phyloP scores from a whole-genome alignment of 164 flowering plant genomes.

The Magnolia kwangsiensis region DNA sequence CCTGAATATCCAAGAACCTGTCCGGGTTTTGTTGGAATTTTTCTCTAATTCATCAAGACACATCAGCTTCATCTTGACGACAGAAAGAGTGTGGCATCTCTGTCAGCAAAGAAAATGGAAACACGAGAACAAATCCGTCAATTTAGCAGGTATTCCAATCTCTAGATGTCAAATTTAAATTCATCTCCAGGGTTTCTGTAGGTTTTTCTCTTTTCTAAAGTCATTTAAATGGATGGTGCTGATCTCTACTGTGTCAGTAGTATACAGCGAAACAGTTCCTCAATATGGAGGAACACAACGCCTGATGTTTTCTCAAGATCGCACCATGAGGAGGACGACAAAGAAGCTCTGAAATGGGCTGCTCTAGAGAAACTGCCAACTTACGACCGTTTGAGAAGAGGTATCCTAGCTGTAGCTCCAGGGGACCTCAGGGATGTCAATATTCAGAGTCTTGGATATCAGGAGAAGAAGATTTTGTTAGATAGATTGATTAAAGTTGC shows the following conservation, averaged over 20 bases:
- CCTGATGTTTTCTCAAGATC: constrained; percentile 17
- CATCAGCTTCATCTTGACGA: neutral
- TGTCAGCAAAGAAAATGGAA: neutral
- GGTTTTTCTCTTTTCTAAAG: neutral
- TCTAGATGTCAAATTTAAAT: neutral
- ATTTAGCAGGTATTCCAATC: neutral
- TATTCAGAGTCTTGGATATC: constrained; percentile 52
- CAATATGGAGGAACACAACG: constrained; percentile 5
- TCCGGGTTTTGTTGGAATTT: neutral
- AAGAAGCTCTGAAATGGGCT: constrained; percentile 27
- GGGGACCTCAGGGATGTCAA: constrained; percentile 58
- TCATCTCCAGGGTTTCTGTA: neutral
- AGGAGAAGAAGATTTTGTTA: constrained; percentile 60
- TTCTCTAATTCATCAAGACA: neutral
- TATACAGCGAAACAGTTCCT: constrained; percentile 4
- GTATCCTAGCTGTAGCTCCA: constrained; percentile 2
- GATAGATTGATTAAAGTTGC: constrained; percentile 70
- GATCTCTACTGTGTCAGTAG: constrained; percentile 6
- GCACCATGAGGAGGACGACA: constrained; percentile 16
- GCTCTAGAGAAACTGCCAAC: constrained; percentile 25
- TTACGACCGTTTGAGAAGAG: constrained; percentile 17
- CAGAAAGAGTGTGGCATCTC: too few species aligned
- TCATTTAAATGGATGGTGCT: constrained; percentile 4
- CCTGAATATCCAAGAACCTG: neutral
- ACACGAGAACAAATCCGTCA: neutral